Percentiles rank a stretch among this genome's conserved stretches.
Conservation (phyloP, 1,284 basidiomycete species). For the Fomitopsis pinicola region DNA sequence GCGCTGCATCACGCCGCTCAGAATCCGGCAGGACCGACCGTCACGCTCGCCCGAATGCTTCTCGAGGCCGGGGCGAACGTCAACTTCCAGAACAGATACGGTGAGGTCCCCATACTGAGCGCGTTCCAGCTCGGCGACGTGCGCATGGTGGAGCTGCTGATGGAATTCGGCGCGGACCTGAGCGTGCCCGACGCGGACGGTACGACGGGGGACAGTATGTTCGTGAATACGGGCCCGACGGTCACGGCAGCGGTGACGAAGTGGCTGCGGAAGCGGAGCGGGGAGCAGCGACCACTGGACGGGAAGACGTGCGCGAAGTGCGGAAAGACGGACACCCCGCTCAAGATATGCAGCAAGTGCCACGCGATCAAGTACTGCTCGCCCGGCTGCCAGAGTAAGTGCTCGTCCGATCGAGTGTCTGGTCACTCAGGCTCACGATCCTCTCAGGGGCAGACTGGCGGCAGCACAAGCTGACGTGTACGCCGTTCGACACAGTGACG, state of each 20-base stretch:
- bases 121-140: slow-evolving; percentile 34
- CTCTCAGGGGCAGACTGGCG: slow-evolving; percentile 41
- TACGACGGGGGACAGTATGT: slow-evolving; percentile 28
- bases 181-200: slow-evolving; percentile 45
- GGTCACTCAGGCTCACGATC: not conserved
- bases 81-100: slow-evolving; percentile 38
- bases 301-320: slow-evolving; percentile 40
- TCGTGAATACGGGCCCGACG: slow-evolving; percentile 35
- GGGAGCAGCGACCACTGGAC: slow-evolving; percentile 35
- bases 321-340: slow-evolving; percentile 19
- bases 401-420: not conserved
- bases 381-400: slow-evolving; percentile 47
- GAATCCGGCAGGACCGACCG: slow-evolving; percentile 11
- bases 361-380: slow-evolving; percentile 47
- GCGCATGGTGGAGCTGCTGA: slow-evolving; percentile 37
- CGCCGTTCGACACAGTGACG: slow-evolving; percentile 36
- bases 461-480: slow-evolving; percentile 42
- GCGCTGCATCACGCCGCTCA: slow-evolving; percentile 44
- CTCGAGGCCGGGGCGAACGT: slow-evolving; percentile 39
- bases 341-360: slow-evolving; percentile 44
- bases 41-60: slow-evolving; percentile 33
- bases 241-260: slow-evolving; percentile 43
- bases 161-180: slow-evolving; percentile 46
- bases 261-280: slow-evolving; percentile 43
- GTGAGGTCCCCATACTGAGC: slow-evolving; percentile 37